A percentile compares a stretch with the other conserved stretches of the same genome.
phyloP scores from a whole-genome alignment of 805 yeast species.

The Starmerella etchellsii region DNA sequence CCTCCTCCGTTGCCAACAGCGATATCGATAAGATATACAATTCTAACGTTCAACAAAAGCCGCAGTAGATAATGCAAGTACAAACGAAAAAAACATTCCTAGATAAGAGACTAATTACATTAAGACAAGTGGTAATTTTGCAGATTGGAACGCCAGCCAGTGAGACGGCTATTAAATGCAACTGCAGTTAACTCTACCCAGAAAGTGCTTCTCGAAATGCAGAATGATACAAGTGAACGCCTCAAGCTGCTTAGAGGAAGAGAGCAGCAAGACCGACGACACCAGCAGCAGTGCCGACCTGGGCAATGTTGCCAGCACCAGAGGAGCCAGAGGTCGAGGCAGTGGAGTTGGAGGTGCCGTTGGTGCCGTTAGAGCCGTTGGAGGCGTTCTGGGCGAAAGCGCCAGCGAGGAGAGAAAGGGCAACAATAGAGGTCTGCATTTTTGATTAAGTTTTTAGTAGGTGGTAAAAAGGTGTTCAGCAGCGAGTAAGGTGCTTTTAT shows the following conservation, averaged over 20 bases:
- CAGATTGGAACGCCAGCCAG: no score
- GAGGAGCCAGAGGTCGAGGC: constrained; percentile 3
- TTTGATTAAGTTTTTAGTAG: background rate
- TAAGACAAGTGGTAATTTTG: no score
- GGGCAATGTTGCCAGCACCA: constrained; percentile 12
- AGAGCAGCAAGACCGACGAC: constrained; percentile 16
- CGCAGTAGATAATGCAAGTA: no score
- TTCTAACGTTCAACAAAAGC: no score
- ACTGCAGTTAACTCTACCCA: no score
- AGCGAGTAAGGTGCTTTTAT: background rate
- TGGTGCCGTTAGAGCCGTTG: constrained; percentile 2
- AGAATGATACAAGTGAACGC: no score
- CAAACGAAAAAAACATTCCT: no score
- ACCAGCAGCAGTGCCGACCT: constrained; percentile 18
- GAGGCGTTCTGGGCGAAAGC: background rate
- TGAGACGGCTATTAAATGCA: no score
- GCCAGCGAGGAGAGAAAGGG: constrained; percentile 17
- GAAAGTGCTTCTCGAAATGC: no score
- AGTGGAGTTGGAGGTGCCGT: constrained; percentile 5
- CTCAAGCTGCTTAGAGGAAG: constrained; percentile 13
- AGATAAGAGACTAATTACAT: no score
- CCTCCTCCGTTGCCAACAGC: no score
- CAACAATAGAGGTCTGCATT: constrained; percentile 18
- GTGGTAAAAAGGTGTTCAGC: background rate
- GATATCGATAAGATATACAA: no score